Evolutionary conservation across 805 yeast genomes (phyloP).

Genomic region (Candida morakotiae): DNA sequence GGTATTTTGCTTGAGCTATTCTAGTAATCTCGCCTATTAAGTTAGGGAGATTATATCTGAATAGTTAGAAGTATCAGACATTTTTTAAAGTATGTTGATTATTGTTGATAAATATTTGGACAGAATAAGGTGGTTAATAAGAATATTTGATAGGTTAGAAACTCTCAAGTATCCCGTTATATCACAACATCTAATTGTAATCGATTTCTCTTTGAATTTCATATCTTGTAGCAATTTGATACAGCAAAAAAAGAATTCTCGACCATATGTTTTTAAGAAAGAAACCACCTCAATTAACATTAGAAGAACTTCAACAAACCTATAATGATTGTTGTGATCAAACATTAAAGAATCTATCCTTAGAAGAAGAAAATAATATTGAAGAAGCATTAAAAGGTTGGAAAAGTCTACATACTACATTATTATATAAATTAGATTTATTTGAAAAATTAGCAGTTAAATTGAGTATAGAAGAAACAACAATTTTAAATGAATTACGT

Average conservation of each 20-base stretch:
- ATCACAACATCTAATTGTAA: conserved; percentile 29
- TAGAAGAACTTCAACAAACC: conserved; percentile 55
- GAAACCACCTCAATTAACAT: conserved; percentile 51
- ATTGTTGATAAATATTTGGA: conserved; percentile 30
- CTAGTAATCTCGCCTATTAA: conserved; percentile 32
- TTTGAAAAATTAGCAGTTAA: conserved; percentile 42
- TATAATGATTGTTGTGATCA: conserved; percentile 61
- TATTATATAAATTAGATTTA: conserved; percentile 51
- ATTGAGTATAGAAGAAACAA: conserved; percentile 20
- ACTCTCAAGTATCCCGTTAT: conserved; percentile 43
- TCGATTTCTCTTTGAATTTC: not conserved
- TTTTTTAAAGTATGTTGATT: conserved; percentile 17
- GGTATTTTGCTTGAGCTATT: not conserved
- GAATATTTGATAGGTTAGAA: conserved; percentile 34
- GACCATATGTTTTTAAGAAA: conserved; percentile 47
- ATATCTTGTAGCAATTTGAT: not conserved
- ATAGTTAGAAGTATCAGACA: conserved; percentile 10
- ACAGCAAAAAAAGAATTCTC: conserved; percentile 2
- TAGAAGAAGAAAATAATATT: conserved; percentile 52
- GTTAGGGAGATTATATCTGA: conserved; percentile 26
- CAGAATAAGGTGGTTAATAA: conserved; percentile 39
- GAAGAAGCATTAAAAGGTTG: conserved; percentile 66
- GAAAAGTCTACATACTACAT: conserved; percentile 64
- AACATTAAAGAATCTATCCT: conserved; percentile 51
- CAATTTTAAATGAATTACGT: conserved; percentile 27